Evolutionary conservation across 208 protist species (phyloP), one percentile per base, ranked within the genome.

Genomic region (Giardia muris): DNA sequence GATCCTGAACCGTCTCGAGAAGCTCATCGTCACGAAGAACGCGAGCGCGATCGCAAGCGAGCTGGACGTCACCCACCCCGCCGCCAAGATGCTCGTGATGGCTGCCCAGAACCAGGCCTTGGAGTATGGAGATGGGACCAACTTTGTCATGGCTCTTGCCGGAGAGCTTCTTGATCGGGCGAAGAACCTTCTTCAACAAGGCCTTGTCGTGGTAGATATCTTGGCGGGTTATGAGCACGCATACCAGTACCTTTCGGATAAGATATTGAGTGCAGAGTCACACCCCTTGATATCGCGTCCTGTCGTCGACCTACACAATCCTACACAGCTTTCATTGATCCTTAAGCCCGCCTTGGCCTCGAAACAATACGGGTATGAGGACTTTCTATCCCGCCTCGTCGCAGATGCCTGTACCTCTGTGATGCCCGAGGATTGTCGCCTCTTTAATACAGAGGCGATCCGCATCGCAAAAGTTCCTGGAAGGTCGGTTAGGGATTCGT

Each of bases 1-100:
- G 96, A 96, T 99, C 44, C 97, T 99, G 92, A 99, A 99, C 95
- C 97, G 99, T 93, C 95, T 99, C 0, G 98, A 98, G 92, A 99
- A 99, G 95, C 94, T 99, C 2, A 98, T 99, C 94, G 97, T 99
- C 46, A 99, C 99, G 0, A 98, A 98, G 94, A 98, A 99, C 95
- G 97, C 98, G 19, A 97, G 98, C n/a, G 99, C 98, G 2, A 99
- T 99, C 89, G 95, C 99, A 42, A 96, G 96, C 67, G 98, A 99
- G 95, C 94, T 99, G 0, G 98, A 99, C 93, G 96, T 99, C 44
- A 95, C 98, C 94, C 98, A 99, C 94, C 98, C 98, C 48, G 98
- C 98, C 4, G 98, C 98, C 1, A 99, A 99, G 95, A 95, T 99
- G 89, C 92, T 99, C 0, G 98, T 99, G n/a, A 95, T 98, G 89